Percentiles rank a stretch among this genome's conserved stretches.
Evolutionary conservation across 2,329 filamentous ascomycete genomes (phyloP).

Genomic region (Aspergillus ochraceus): DNA sequence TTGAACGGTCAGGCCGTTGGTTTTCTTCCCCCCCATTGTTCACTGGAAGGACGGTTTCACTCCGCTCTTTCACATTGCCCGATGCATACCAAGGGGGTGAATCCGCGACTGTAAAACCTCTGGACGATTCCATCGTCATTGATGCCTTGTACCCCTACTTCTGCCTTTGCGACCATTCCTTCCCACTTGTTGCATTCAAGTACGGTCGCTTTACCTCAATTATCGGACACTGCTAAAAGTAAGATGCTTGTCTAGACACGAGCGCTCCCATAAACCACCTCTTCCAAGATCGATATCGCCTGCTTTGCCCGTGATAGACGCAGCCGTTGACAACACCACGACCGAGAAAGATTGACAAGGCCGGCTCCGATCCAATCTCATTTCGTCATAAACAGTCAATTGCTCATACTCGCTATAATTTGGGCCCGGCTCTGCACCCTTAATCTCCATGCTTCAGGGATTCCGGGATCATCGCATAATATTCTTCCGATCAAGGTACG

Average conservation of each 20-base stretch:
- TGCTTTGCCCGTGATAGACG: background rate
- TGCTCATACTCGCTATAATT: background rate
- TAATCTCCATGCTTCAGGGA: conserved; percentile 8
- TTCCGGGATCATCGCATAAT: background rate
- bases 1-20: background rate
- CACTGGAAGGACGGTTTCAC: conserved; percentile 8
- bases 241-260: conserved; percentile 10
- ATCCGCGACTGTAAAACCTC: conserved; percentile 15
- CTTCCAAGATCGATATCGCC: conserved; percentile 1
- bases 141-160: background rate
- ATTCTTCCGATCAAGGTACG: background rate
- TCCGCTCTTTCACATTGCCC: conserved; percentile 6
- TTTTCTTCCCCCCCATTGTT: conserved; percentile 4
- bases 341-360: conserved; percentile 22
- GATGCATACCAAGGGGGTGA: conserved; percentile 11
- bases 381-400: conserved; percentile 4
- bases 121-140: conserved; percentile 9
- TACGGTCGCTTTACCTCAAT: background rate
- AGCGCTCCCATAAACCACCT: conserved; percentile 6
- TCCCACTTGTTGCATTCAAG: conserved; percentile 1
- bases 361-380: conserved; percentile 24
- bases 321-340: conserved; percentile 5
- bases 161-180: conserved; percentile 5
- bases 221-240: background rate
- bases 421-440: conserved; percentile 1